phyloP scores from a whole-genome alignment of 129 eudicot genomes.

The Ambrosia trifida region DNA sequence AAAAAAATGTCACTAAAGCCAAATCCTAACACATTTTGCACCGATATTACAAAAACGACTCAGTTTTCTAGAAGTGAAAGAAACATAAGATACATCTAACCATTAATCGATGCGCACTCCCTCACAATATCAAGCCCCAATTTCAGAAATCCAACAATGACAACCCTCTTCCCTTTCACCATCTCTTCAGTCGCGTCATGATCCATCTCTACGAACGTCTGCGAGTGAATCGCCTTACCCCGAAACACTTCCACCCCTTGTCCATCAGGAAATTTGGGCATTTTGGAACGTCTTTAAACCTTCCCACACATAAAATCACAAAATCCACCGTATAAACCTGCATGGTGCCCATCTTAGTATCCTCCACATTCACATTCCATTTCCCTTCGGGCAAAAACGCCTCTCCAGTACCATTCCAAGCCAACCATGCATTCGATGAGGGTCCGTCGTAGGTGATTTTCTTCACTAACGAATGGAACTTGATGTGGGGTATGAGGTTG shows the following conservation, averaged over 20 bases:
- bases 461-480: too few species aligned
- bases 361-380: too few species aligned
- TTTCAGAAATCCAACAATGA: neutral
- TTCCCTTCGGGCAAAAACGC: too few species aligned
- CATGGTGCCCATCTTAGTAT: too few species aligned
- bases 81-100: neutral
- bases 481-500: too few species aligned
- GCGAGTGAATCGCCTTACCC: neutral
- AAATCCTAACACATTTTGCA: too few species aligned
- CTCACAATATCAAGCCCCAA: neutral
- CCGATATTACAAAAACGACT: too few species aligned
- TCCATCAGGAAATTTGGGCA: neutral
- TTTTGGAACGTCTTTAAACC: neutral
- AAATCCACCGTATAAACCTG: neutral
- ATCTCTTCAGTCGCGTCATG: neutral
- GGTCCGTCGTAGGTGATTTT: too few species aligned
- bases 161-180: slow-evolving; percentile 9
- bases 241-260: neutral
- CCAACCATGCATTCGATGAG: too few species aligned
- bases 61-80: too few species aligned
- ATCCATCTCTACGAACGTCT: neutral
- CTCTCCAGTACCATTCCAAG: too few species aligned
- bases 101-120: neutral
- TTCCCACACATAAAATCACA: neutral
- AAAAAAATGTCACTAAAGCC: too few species aligned